Base-by-base conservation (phyloP, 305 asterid species). In the Fraxinus baroniana region DNA sequence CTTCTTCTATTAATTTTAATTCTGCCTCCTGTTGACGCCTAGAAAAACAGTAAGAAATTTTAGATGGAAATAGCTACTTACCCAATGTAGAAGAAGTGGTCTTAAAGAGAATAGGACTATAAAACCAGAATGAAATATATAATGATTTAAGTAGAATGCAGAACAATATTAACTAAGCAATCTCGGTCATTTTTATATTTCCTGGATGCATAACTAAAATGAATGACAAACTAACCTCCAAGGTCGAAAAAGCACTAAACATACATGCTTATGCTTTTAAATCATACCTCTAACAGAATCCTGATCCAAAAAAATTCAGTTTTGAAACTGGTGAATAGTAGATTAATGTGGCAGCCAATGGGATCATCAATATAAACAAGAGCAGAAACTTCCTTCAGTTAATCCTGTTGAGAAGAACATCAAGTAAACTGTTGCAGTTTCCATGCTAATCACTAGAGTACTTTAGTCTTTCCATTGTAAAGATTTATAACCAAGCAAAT, bases 21-120 rank as follows among this genome's bases (percentile, higher is more conserved):
- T 96, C 99, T 82, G 98, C 97, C 88, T 93, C 99, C 86, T 91
- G 91, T 82, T 92, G 99, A 80, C 93, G 93, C 97, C 99, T 94
- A 90, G 24, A 75, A 88, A 80, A 86, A 24, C 82, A 78, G 80
- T 79, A 77, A 79, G 64, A 80, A 13, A 78, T 77, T 90, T 90
- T 84, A 89, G 75, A 80, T 66, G 78, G 81, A 46, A 82, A 72
- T 55, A 74, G 55, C 64, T 74, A 81, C 73, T 64, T 78, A 78
- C 79, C 82, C 46, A 78, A 80, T 68, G 78, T 12, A 17, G 52
- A 74, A 41, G 77, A 28, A 72, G 30, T 62, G 84, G 76, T 72
- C 74, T 76, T 77, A 79, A 79, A 46, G 78, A 76, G 79, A 70
- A 30, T 79, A 80, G 37, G 78, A 32, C 71, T 82, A 77, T 74